Evolutionary conservation across 2,329 filamentous ascomycete genomes (phyloP).

Genomic region (Phyllosticta citrichinensis): DNA sequence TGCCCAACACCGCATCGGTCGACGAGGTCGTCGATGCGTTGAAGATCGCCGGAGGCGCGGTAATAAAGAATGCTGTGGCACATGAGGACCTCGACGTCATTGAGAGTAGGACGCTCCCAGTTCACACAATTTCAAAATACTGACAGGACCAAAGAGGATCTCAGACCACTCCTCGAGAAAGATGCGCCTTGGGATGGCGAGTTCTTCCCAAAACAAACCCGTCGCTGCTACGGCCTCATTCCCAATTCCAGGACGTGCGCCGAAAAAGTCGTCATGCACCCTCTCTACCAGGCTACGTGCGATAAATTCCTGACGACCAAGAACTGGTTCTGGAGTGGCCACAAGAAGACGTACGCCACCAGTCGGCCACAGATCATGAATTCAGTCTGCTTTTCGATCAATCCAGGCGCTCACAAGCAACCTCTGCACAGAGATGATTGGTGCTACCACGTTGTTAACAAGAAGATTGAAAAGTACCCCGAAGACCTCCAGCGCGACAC

Average conservation of each 20-base stretch:
- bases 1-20: not conserved
- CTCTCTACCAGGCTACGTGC: constrained; percentile 18
- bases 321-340: constrained; percentile 21
- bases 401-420: not conserved
- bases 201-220: not conserved
- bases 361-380: constrained; percentile 19
- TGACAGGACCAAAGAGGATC: not conserved
- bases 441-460: not conserved
- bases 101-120: not conserved
- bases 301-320: constrained; percentile 20
- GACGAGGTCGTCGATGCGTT: not conserved
- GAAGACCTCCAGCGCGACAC: constrained; percentile 16
- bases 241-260: constrained; percentile 8
- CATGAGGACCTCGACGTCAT: not conserved
- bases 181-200: not conserved
- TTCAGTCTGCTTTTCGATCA: constrained; percentile 12
- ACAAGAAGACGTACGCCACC: constrained; percentile 18
- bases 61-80: not conserved
- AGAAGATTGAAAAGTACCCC: not conserved
- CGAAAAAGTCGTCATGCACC: constrained; percentile 17
- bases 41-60: not conserved
- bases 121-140: not conserved
- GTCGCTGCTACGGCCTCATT: not conserved
- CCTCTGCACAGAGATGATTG: not conserved
- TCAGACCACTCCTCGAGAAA: not conserved